A percentile compares a stretch with the other conserved stretches of the same genome.
Evolutionary conservation across 2,329 filamentous ascomycete genomes (phyloP).

Genomic region (Orbilia javanica): DNA sequence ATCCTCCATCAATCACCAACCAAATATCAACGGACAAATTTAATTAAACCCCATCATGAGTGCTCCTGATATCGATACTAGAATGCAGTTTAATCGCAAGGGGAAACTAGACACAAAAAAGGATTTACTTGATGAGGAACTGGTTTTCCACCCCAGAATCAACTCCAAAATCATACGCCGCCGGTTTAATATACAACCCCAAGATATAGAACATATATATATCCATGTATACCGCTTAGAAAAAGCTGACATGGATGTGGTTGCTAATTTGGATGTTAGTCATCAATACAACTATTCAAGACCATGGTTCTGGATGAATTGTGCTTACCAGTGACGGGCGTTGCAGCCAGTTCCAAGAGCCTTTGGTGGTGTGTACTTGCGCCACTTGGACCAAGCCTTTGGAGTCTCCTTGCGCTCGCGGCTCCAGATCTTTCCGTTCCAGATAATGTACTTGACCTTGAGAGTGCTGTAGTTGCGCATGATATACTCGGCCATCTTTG

Average conservation of each 20-base stretch:
- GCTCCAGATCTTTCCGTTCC: slow-evolving; percentile 68
- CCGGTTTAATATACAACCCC: neutral
- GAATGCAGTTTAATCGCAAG: neutral
- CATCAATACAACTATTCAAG: neutral
- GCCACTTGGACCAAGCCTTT: slow-evolving; percentile 66
- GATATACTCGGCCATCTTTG: slow-evolving; percentile 68
- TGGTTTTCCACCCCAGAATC: neutral
- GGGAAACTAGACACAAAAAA: neutral
- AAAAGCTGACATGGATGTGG: slow-evolving; percentile 58
- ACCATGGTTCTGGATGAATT: neutral
- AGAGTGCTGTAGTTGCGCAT: slow-evolving; percentile 67
- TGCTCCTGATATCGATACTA: slow-evolving; percentile 14
- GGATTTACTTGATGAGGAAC: neutral
- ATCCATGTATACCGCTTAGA: slow-evolving; percentile 30
- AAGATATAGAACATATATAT: neutral
- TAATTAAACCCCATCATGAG: neutral
- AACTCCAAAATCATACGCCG: slow-evolving; percentile 1
- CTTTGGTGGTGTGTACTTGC: slow-evolving; percentile 60
- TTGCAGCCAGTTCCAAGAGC: slow-evolving; percentile 66
- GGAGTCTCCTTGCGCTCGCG: slow-evolving; percentile 64
- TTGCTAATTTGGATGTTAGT: slow-evolving; percentile 31
- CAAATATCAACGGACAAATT: neutral
- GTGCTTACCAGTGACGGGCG: slow-evolving; percentile 66
- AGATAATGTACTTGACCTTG: slow-evolving; percentile 69
- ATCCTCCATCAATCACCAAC: neutral